Conservation (phyloP, 345 rosid species). For the Rhizophora mangle region DNA sequence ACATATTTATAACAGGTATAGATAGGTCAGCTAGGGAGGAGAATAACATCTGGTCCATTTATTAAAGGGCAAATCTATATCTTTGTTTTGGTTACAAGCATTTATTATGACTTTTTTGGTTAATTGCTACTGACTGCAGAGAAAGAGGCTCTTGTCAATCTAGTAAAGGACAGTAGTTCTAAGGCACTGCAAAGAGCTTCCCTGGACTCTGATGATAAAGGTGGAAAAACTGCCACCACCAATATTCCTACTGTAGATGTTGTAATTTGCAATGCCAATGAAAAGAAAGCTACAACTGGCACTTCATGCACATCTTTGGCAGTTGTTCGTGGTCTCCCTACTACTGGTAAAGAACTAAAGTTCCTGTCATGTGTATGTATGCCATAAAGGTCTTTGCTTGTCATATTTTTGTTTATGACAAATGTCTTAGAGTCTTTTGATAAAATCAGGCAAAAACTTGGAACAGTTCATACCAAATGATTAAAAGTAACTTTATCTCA, state of each 20-base stretch:
- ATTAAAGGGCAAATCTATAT: background rate
- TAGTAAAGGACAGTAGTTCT: background rate
- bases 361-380: background rate
- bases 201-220: background rate
- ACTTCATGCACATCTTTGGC: background rate
- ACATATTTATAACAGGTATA: background rate
- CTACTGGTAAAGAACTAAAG: background rate
- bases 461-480: no score
- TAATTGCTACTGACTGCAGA: background rate
- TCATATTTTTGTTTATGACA: no score
- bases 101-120: background rate
- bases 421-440: no score
- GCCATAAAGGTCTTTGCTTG: no score
- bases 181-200: background rate
- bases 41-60: background rate
- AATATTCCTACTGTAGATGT: slow-evolving; percentile 6
- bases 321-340: background rate
- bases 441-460: no score
- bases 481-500: no score
- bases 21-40: background rate
- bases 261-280: background rate
- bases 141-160: slow-evolving; percentile 3
- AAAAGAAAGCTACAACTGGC: background rate
- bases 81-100: background rate
- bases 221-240: background rate